Evolutionary conservation across 176 grass and related monocot species (phyloP).

Genomic region (Eragrostis nindensis): DNA sequence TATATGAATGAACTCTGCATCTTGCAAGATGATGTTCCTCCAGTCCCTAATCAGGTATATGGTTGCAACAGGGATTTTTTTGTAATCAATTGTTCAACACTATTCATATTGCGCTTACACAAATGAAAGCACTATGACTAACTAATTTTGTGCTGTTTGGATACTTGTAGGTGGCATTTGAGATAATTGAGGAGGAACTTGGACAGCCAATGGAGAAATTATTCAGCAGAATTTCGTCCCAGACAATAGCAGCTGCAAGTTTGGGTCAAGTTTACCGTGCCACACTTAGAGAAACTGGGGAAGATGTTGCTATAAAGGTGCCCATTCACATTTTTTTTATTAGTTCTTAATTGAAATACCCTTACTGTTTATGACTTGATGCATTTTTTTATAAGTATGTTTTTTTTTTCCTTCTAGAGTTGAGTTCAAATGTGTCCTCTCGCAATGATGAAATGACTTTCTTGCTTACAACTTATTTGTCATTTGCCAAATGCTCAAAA

Average conservation of each 20-base stretch:
- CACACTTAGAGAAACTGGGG: conserved; percentile 86
- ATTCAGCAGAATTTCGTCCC: conserved; percentile 91
- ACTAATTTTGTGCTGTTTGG: not conserved
- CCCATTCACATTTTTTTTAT: not conserved
- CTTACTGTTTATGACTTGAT: conserved; percentile 2
- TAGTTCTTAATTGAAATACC: conserved; percentile 27
- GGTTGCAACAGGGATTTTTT: conserved; percentile 1
- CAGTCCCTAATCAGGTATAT: conserved; percentile 88
- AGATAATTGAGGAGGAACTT: conserved; percentile 94
- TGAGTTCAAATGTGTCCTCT: not conserved
- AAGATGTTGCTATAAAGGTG: conserved; percentile 99
- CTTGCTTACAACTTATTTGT: not conserved
- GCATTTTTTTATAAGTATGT: conserved; percentile 31
- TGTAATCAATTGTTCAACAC: conserved; percentile 7
- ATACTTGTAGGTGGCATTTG: conserved; percentile 79
- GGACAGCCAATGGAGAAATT: conserved; percentile 78
- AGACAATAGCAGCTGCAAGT: conserved; percentile 98
- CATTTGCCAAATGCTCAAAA: not conserved
- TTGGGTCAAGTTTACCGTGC: conserved; percentile 98
- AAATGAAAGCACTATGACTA: conserved; percentile 18
- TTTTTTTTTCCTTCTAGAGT: conserved; percentile 13
- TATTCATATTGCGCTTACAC: not conserved
- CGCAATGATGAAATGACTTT: not conserved
- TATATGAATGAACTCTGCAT: conserved; percentile 99
- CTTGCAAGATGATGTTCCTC: conserved; percentile 95